Conservation (phyloP, 257 asterid species). For the Solanum ossicruentum region DNA sequence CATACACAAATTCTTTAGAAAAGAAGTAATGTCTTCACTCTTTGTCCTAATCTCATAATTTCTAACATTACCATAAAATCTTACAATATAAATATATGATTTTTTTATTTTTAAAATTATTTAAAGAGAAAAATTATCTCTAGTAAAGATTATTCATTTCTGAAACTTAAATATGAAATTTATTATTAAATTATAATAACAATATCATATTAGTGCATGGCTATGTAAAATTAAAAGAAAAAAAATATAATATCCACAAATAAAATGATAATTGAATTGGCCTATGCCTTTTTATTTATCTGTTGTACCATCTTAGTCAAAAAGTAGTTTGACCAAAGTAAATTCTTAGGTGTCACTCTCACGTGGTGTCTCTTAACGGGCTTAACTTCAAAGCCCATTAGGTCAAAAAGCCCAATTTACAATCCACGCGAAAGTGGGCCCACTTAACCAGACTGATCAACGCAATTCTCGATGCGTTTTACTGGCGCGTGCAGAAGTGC, state of each 20-base stretch:
- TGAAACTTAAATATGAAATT: too few species aligned
- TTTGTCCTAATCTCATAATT: background rate
- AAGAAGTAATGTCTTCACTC: background rate
- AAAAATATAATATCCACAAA: background rate
- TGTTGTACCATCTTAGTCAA: background rate
- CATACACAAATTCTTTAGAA: background rate
- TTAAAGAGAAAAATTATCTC: background rate
- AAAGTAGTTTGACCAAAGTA: background rate
- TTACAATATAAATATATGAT: too few species aligned
- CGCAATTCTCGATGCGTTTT: slow-evolving; percentile 10
- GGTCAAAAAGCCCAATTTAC: background rate
- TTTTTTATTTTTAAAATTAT: too few species aligned
- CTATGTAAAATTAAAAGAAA: too few species aligned
- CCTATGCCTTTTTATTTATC: background rate
- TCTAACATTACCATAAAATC: background rate
- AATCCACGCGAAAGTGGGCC: slow-evolving; percentile 41
- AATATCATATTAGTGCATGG: too few species aligned
- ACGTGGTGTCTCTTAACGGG: background rate
- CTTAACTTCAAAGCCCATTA: background rate
- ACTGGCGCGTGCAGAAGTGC: slow-evolving; percentile 29
- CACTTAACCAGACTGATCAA: slow-evolving; percentile 17
- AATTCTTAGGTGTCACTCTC: background rate
- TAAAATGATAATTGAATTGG: background rate
- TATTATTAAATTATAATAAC: too few species aligned
- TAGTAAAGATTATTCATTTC: too few species aligned